Percentiles rank a stretch among this genome's conserved stretches.
Conservation (phyloP, 306 rosid genomes). For the Echinosophora koreensis region DNA sequence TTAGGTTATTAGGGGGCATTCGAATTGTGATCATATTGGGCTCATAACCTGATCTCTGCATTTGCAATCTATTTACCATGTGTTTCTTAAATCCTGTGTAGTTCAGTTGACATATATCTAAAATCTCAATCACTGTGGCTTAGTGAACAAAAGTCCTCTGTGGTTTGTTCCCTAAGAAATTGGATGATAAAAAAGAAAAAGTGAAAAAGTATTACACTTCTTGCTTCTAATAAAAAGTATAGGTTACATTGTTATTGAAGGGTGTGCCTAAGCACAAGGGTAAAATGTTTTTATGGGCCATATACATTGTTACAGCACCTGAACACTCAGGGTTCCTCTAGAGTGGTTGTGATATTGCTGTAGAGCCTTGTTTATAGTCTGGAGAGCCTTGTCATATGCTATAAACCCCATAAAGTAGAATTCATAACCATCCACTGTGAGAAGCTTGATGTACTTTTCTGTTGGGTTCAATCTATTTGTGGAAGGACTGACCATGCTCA, state of each 20-base stretch:
- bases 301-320: constrained; percentile 3
- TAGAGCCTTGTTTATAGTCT: constrained; percentile 48
- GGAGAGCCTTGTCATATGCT: constrained; percentile 71
- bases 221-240: too few relatives aligned
- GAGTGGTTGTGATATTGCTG: constrained; percentile 27
- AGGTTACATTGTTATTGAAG: constrained; percentile 1
- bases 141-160: not conserved
- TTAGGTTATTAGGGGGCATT: not conserved
- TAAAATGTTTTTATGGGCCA: not conserved
- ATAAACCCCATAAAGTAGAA: constrained; percentile 75
- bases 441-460: constrained; percentile 61
- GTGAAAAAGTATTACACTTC: not conserved
- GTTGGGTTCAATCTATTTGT: constrained; percentile 61
- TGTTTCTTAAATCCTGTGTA: not conserved
- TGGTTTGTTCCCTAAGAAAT: not conserved
- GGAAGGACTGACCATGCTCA: constrained; percentile 57
- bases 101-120: not conserved
- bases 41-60: not conserved
- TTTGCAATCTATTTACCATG: not conserved
- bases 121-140: not conserved
- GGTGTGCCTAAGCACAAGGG: not conserved
- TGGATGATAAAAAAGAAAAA: too few relatives aligned
- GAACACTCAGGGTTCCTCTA: constrained; percentile 8
- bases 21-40: constrained; percentile 8
- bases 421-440: constrained; percentile 65